phyloP scores from a whole-genome alignment of 306 rosid genomes.

The Phaseolus lunatus region DNA sequence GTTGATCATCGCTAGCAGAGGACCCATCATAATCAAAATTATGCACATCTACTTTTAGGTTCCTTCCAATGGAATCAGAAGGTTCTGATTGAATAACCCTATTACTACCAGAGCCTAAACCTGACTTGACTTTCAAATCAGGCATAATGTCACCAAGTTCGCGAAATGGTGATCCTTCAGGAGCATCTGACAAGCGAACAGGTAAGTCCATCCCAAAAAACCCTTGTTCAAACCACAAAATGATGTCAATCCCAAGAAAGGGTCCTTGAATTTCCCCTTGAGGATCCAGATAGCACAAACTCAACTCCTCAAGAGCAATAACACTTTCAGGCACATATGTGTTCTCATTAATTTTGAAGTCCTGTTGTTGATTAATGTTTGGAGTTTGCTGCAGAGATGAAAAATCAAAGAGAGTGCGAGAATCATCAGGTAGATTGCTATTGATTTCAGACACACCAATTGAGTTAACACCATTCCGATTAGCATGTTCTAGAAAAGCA shows the following conservation, averaged over 20 bases:
- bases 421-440: conserved; percentile 52
- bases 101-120: conserved; percentile 49
- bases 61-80: conserved; percentile 54
- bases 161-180: conserved; percentile 63
- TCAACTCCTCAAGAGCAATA: conserved; percentile 61
- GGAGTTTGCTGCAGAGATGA: conserved; percentile 51
- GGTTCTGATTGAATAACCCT: conserved; percentile 53
- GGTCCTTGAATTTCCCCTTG: conserved; percentile 76
- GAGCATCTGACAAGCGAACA: conserved; percentile 70
- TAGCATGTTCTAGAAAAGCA: conserved; percentile 48
- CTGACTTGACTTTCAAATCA: conserved; percentile 56
- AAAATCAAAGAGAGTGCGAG: conserved; percentile 51
- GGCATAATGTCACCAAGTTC: conserved; percentile 77
- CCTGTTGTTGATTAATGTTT: conserved; percentile 51
- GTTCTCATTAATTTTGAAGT: conserved; percentile 52
- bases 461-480: conserved; percentile 43
- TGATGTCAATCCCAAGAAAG: conserved; percentile 75
- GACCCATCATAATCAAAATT: conserved; percentile 51
- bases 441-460: conserved; percentile 47
- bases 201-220: conserved; percentile 67
- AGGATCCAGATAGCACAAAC: conserved; percentile 78
- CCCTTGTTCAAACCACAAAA: conserved; percentile 77
- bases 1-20: conserved; percentile 48
- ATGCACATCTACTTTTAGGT: conserved; percentile 51
- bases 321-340: conserved; percentile 47